A percentile compares a stretch with the other conserved stretches of the same genome.
Conservation (phyloP, 352 stramenopile genomes). For the Nothophytophthora sp. region DNA sequence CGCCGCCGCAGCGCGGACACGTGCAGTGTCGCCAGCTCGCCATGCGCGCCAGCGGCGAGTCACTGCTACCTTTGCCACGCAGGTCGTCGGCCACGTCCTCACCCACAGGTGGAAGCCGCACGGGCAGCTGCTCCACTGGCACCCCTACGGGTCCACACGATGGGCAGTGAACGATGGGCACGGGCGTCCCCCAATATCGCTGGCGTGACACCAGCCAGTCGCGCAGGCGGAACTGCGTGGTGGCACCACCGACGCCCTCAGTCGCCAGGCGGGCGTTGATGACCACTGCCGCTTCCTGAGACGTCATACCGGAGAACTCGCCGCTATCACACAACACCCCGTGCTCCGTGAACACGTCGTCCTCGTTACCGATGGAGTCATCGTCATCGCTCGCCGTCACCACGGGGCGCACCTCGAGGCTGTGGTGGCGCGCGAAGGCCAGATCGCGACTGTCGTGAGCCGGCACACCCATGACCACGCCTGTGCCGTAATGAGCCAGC, state of each 20-base stretch:
- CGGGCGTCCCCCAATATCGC: conserved; percentile 99
- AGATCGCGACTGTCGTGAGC: conserved; percentile 97
- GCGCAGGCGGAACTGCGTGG: conserved; percentile 94
- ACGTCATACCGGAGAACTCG: conserved; percentile 93
- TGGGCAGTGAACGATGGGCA: conserved; percentile 97
- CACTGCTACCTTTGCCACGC: conserved; percentile 91
- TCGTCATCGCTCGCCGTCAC: conserved; percentile 54
- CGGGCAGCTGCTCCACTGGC: conserved; percentile 92
- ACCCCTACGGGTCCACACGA: conserved; percentile 88
- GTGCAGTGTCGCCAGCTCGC: conserved; percentile 64
- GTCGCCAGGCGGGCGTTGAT: conserved; percentile 85
- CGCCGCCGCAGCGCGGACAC: conserved; percentile 79
- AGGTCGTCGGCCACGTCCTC: conserved; percentile 91
- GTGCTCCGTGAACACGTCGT: conserved; percentile 55
- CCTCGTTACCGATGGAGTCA: conserved; percentile 24
- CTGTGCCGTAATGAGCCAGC: conserved; percentile 96
- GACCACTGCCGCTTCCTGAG: conserved; percentile 77
- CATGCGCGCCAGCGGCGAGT: conserved; percentile 84
- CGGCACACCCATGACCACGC: conserved; percentile 99
- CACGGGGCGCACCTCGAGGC: conserved; percentile 84
- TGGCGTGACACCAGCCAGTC: conserved; percentile 99
- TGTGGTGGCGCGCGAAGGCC: conserved; percentile 94
- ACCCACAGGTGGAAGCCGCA: conserved; percentile 93
- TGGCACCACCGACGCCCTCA: conserved; percentile 42
- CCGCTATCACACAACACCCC: conserved; percentile 89